Evolutionary conservation across 768 basidiomycete species (phyloP), one percentile per base, ranked within the genome.

Genomic region (Agrocybe chaxingu): DNA sequence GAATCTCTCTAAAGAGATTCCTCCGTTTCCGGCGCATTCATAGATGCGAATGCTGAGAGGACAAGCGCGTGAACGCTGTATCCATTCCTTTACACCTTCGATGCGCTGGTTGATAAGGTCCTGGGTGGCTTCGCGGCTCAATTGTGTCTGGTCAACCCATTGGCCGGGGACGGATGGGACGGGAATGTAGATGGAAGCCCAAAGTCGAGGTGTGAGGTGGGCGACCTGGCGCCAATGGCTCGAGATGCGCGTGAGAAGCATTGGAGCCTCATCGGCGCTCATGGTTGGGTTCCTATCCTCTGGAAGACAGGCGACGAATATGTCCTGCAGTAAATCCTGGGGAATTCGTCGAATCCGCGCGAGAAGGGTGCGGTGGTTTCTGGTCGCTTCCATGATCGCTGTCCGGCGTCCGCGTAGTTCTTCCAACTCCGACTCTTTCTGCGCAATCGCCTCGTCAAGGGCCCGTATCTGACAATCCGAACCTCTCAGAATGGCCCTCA

Each of bases 291-390:
- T 62, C 35, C 55, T 58, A 10, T 58, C 54, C 4, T 45, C 42
- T 7, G 61, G 61, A 6, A 62, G 50, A 37, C 58, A 62, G 13
- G 47, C 30, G 19, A 51, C 24, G 24, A 62, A 60, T n/a, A 62
- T 58, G 16, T 52, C 50, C 13, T 58, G 49, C 8, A 62, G 39
- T 34, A 60, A 51, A 16, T 62, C 55, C 12, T 52, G 45, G 0
- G 61, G 53, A 19, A 62, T 44, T 34, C 54, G 56, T 19, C 60
- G 56, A 16, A 55, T 52, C n/a, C 52, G 59, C 1, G 56, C 55
- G 8, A 57, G 31, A 10, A 60, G 45, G 8, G 9, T 31, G 24
- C 49, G 36, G 31, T 44, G 38, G 3, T 37, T 42, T 12, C 37
- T 29, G 24, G 45, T 50, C 30, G 33, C 16, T 8, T 43, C 41